A percentile compares a stretch with the other conserved stretches of the same genome.
These are phyloP conservation scores for Mortierella claussenii DNA, from an alignment of 192 early-diverging fungal species.

Conservation along the genomic window DNA sequence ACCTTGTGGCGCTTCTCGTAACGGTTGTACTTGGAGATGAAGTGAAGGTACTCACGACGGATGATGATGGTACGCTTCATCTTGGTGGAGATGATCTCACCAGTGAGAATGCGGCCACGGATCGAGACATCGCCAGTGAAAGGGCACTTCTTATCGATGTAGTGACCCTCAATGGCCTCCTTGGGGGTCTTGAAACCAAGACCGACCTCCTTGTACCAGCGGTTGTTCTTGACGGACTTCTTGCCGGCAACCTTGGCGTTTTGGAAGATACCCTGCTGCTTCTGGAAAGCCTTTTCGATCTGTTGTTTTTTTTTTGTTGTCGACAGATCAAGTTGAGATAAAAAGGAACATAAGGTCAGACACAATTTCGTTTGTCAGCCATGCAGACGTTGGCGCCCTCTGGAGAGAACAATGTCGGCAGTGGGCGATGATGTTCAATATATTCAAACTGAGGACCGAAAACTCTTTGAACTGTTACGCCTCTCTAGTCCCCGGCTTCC, in stretches of 20 bases:
- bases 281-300: slow-evolving; percentile 97
- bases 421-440: too few relatives aligned
- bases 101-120: slow-evolving; percentile 97
- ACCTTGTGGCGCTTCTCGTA: slow-evolving; percentile 99
- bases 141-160: slow-evolving; percentile 99
- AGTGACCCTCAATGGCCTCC: slow-evolving; percentile 95
- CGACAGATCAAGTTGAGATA: neutral
- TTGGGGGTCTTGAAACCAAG: slow-evolving; percentile 99
- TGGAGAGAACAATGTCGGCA: too few relatives aligned
- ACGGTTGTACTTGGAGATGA: slow-evolving; percentile 99
- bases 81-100: slow-evolving; percentile 93
- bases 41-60: slow-evolving; percentile 99
- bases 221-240: slow-evolving; percentile 75
- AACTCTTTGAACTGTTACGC: too few relatives aligned
- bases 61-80: slow-evolving; percentile 99
- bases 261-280: slow-evolving; percentile 94
- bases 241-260: slow-evolving; percentile 83
- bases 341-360: neutral
- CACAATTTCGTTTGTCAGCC: neutral
- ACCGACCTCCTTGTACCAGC: slow-evolving; percentile 99
- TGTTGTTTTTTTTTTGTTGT: slow-evolving; percentile 43
- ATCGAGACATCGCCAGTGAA: slow-evolving; percentile 97
- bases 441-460: too few relatives aligned
- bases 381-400: too few relatives aligned
- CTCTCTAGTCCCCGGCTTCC: too few relatives aligned